phyloP scores from a whole-genome alignment of 2,329 filamentous ascomycete genomes.

The Tolypocladium ovalisporum region DNA sequence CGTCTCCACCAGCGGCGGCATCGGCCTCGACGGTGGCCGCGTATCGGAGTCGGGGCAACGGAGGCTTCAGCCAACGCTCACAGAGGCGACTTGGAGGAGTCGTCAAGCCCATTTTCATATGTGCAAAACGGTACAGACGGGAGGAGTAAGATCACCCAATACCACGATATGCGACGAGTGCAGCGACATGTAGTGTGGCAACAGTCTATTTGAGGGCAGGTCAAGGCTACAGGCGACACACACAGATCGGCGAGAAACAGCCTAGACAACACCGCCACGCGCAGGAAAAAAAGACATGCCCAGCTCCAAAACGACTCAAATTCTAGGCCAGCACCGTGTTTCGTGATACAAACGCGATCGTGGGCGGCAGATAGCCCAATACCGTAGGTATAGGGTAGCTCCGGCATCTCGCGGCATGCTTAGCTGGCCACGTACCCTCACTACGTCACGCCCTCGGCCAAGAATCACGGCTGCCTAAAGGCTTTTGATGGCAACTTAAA shows the following conservation, averaged over 20 bases:
- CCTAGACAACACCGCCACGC: too few relatives aligned
- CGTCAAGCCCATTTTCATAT: too few relatives aligned
- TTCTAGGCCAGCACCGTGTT: neutral
- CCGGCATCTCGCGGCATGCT: neutral
- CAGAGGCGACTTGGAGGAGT: neutral
- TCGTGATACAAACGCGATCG: neutral
- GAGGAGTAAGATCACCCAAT: too few relatives aligned
- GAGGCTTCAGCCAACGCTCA: neutral
- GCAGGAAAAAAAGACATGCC: too few relatives aligned
- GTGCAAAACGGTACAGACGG: too few relatives aligned
- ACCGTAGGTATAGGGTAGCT: neutral
- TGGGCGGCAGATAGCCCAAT: neutral
- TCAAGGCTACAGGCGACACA: too few relatives aligned
- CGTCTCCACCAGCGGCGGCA: neutral
- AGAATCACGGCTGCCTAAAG: neutral
- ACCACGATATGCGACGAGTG: neutral
- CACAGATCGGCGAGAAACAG: too few relatives aligned
- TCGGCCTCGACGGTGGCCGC: neutral
- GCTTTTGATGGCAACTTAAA: neutral
- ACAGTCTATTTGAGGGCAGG: too few relatives aligned
- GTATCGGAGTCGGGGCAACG: neutral
- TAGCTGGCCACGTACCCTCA: conserved; percentile 1
- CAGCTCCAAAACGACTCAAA: neutral
- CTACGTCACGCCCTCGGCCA: neutral
- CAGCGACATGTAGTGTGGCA: too few relatives aligned